Evolutionary conservation across 108 stramenopile genomes (phyloP).

Genomic region (Nitzschia palea): DNA sequence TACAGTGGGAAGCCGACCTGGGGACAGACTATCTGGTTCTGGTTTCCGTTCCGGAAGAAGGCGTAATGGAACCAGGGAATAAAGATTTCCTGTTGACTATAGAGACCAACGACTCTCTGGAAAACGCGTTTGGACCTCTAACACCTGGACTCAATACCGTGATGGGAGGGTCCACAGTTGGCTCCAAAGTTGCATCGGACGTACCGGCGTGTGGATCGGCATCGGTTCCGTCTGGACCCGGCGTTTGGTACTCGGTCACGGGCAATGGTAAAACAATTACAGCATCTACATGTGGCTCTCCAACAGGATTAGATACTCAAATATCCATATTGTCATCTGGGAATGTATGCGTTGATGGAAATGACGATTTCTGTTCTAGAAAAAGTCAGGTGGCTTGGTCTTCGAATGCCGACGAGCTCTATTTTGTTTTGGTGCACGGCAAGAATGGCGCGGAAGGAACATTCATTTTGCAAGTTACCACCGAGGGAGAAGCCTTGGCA

Average conservation of each 20-base stretch:
- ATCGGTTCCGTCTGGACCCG: neutral
- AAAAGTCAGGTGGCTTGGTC: slow-evolving; percentile 4
- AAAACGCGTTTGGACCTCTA: neutral
- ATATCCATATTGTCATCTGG: neutral
- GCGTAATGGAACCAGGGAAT: neutral
- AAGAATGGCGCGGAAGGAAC: neutral
- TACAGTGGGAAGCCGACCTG: neutral
- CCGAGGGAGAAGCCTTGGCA: neutral
- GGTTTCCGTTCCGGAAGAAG: neutral
- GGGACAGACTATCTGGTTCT: neutral
- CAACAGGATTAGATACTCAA: slow-evolving; percentile 3
- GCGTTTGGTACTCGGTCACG: slow-evolving; percentile 10
- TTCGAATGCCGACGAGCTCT: neutral
- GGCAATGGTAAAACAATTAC: slow-evolving; percentile 7
- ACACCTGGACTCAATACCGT: neutral
- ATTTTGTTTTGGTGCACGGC: slow-evolving; percentile 9
- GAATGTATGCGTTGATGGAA: neutral
- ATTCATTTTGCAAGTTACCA: neutral
- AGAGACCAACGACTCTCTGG: neutral
- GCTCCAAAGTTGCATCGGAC: neutral
- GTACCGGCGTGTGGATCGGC: slow-evolving; percentile 1
- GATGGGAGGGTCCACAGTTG: neutral
- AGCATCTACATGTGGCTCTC: neutral
- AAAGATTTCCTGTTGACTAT: neutral
- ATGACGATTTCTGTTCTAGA: neutral